Base-by-base conservation (phyloP, 441 rosid species). In the Arabidopsis lyrata region DNA sequence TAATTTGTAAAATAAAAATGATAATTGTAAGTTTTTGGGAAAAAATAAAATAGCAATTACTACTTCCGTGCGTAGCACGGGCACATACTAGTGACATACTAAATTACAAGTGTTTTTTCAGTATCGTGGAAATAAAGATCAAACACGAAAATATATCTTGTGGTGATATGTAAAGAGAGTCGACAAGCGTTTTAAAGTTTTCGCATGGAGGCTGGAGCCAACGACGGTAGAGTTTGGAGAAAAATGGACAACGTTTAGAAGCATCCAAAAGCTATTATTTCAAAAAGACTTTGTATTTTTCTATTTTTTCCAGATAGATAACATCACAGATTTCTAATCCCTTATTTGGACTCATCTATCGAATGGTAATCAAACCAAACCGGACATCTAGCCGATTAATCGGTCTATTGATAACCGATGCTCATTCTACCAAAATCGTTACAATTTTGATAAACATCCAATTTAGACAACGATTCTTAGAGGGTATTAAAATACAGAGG, bases 381-480 rank as follows among this genome's bases (percentile, higher is more conserved):
- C 5, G 24, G 27, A 55, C 53, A 20, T 41, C 53, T 39, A 53
- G 38, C 16, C 39, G 41, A 8, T 32, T n/a, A 39, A 66, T 10
- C 29, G 29, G 38, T 38, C 14, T 49, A 49, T 18, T 3, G 22
- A 14, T 14, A 22, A 8, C 50, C 0, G 61, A 55, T 31, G 31
- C 22, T 31, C 34, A 42, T 29, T 41, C 29, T 29, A 16, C 12
- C 39, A 11, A 59, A 68, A 27, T 16, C 18, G 14, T 14, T 32
- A 60, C 31, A 36, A 5, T 9, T 15, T 50, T 35, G 20, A 48
- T 70, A 50, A 15, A 38, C 0, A 29, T 29, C 31, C 6, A 29
- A 29, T 29, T 38, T 56, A 49, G 15, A 8, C 18, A 66, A 66
- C 11, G n/a, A 48, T 29, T 73, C 8, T 73, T 64, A 38, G 59